Conservation (phyloP, 192 early-diverging fungal genomes). For the Umbelopsis sp. region DNA sequence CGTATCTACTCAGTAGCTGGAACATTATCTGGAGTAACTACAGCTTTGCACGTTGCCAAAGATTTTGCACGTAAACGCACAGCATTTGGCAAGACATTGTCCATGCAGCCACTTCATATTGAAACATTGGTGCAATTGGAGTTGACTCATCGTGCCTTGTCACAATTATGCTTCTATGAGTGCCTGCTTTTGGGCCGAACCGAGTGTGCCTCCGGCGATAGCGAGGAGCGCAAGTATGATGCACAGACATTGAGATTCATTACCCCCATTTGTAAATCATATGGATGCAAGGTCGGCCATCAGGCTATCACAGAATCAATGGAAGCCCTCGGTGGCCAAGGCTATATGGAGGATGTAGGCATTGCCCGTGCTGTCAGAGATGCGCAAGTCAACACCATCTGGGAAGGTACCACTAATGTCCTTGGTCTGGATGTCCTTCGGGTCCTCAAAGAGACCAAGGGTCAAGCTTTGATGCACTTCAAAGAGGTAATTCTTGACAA, state of each 20-base stretch:
- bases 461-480: conserved; percentile 44
- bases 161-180: conserved; percentile 60
- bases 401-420: conserved; percentile 79
- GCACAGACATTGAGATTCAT: conserved; percentile 58
- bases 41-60: conserved; percentile 54
- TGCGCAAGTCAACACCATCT: conserved; percentile 68
- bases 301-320: conserved; percentile 56
- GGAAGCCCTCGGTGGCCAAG: conserved; percentile 73
- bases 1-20: conserved; percentile 61
- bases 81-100: conserved; percentile 56
- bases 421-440: conserved; percentile 63
- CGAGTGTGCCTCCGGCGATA: conserved; percentile 38
- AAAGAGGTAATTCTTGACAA: conserved; percentile 22
- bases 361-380: conserved; percentile 62
- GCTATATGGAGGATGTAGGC: conserved; percentile 77
- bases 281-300: conserved; percentile 51
- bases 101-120: conserved; percentile 62
- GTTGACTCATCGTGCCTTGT: conserved; percentile 49
- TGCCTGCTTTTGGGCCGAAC: conserved; percentile 59
- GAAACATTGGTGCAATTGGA: conserved; percentile 62
- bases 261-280: conserved; percentile 70
- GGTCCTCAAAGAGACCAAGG: conserved; percentile 53
- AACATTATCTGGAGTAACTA: conserved; percentile 46
- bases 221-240: conserved; percentile 26
- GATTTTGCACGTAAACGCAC: conserved; percentile 63